Base-by-base conservation (phyloP, 495 filamentous ascomycete genomes). In the Baudoinia panamericana region DNA sequence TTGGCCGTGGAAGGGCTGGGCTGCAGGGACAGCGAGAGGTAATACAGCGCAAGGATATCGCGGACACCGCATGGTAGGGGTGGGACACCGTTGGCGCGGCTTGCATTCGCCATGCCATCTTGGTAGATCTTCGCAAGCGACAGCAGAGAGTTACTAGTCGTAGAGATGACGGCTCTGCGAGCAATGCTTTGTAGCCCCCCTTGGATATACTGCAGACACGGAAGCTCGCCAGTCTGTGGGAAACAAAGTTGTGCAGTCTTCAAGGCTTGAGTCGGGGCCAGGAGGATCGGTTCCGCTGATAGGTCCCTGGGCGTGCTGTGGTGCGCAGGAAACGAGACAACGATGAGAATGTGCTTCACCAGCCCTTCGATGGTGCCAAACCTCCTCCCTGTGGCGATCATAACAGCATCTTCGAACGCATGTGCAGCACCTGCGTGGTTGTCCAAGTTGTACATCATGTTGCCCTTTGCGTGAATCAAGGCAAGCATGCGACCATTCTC, bases 61-160 rank as follows among this genome's bases (percentile, higher is more conserved):
- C 85, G 78, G 5, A 96, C 85, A 2, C 83, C 78, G 28, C 80
- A 75, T 3, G 79, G 71, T 9, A 78, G 64, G 28, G 77, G 65
- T 17, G 67, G 65, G 26, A 69, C 66, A 22, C 75, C 69, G 2
- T 69, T 63, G 24, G 71, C 62, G 13, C 73, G 75, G 23, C 77
- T 74, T 45, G 75, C 86, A 5, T 84, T 82, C 17, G 64, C 69
- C 82, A 95, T 93, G n/a, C 86, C 80, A 63, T 99, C 90, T 59
- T 99, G 90, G 50, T 93, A 96, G 31, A 99, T 96, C 60, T 99
- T 99, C 18, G 90, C 90, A 33, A 99, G 64, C 0, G 88, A 96
- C 3, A 99, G 70, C 6, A 99, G 63, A 12, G 87, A 90, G 57
- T 99, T 99, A 61, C 88, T 95, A 3, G 87, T 93, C 3, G 87